Evolutionary conservation across 148 eudicot genomes (phyloP).

Genomic region (Cornus controversa): DNA sequence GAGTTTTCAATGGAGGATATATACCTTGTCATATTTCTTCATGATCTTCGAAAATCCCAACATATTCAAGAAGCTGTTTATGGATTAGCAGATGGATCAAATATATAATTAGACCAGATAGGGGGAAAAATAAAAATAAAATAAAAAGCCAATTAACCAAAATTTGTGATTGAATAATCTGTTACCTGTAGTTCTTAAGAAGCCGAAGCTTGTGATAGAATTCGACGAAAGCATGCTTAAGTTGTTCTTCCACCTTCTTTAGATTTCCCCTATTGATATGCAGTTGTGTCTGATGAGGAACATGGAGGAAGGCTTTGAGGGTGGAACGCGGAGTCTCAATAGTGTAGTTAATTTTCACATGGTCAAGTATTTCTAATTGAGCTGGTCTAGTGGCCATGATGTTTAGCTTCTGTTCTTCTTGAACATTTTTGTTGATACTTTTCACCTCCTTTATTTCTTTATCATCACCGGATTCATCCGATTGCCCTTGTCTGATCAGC

Average conservation of each 20-base stretch:
- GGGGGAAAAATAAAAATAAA: too few relatives aligned
- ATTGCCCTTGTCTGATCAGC: conserved; percentile 4
- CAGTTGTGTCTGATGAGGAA: conserved; percentile 15
- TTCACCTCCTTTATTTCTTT: neutral
- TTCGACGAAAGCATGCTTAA: conserved; percentile 31
- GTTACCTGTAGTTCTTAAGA: conserved; percentile 39
- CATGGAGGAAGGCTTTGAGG: conserved; percentile 20
- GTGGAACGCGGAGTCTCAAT: conserved; percentile 34
- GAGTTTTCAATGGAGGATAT: too few relatives aligned
- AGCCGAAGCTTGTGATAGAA: conserved; percentile 34
- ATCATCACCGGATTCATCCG: neutral
- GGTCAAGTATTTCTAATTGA: conserved; percentile 26
- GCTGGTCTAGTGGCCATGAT: conserved; percentile 1
- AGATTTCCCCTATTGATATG: conserved; percentile 27
- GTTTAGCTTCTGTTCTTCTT: neutral
- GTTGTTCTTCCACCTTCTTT: conserved; percentile 22
- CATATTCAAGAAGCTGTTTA: conserved; percentile 34
- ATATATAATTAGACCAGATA: neutral
- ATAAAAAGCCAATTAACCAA: neutral
- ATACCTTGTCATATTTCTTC: conserved; percentile 51
- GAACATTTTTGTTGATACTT: neutral
- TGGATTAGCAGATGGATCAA: neutral
- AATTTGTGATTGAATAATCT: too few relatives aligned
- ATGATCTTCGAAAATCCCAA: conserved; percentile 43
- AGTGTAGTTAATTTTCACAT: conserved; percentile 31